These are phyloP conservation scores for Microdochium paspali DNA, from an alignment of 2,329 filamentous ascomycete genomes.

Conservation along the genomic window DNA sequence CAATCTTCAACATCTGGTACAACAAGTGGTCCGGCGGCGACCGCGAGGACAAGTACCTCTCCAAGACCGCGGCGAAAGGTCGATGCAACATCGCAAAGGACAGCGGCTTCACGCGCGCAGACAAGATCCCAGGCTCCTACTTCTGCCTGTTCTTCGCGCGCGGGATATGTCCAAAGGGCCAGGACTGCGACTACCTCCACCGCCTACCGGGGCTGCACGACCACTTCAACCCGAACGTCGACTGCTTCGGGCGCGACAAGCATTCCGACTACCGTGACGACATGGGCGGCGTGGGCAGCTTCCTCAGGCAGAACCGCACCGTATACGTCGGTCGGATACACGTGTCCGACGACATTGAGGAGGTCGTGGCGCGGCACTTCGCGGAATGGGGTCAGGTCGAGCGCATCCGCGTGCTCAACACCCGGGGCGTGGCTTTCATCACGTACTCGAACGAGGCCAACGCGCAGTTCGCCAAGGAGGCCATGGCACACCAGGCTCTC, in stretches of 20 bases:
- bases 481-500: constrained; percentile 89
- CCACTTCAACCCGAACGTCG: constrained; percentile 85
- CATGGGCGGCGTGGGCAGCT: constrained; percentile 94
- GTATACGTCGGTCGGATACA: constrained; percentile 91
- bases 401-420: constrained; percentile 77
- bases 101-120: constrained; percentile 68
- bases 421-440: constrained; percentile 84
- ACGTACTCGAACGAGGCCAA: constrained; percentile 90
- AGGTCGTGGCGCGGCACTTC: constrained; percentile 89
- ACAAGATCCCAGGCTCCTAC: constrained; percentile 68
- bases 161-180: constrained; percentile 74
- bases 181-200: constrained; percentile 92
- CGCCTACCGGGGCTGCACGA: constrained; percentile 80
- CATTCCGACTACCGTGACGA: constrained; percentile 89
- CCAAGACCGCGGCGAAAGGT: constrained; percentile 70
- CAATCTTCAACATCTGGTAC: constrained; percentile 97
- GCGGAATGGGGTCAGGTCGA: constrained; percentile 95
- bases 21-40: constrained; percentile 98
- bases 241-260: constrained; percentile 93
- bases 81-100: constrained; percentile 82
- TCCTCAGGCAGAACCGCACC: constrained; percentile 88
- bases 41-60: constrained; percentile 81
- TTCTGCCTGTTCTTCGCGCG: constrained; percentile 90
- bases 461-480: constrained; percentile 84
- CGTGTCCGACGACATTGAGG: constrained; percentile 93